A percentile compares a stretch with the other conserved stretches of the same genome.
These are phyloP conservation scores for Dictyostelium brefeldianum DNA, from an alignment of 78 protist genomes.

Conservation along the genomic window DNA sequence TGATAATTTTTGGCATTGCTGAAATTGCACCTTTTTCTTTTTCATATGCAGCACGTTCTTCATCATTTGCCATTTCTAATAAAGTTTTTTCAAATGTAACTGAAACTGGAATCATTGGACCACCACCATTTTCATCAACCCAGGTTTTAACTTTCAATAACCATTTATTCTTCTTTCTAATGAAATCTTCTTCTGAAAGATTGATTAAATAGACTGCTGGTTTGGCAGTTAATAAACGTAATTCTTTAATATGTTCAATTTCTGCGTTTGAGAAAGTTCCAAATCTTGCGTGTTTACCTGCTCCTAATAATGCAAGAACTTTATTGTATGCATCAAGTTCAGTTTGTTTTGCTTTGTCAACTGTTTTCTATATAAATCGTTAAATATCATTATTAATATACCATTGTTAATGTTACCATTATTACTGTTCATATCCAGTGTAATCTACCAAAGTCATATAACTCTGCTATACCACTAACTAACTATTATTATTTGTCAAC, in stretches of 20 bases:
- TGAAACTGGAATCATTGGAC: slow-evolving; percentile 93
- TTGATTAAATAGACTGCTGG: slow-evolving; percentile 97
- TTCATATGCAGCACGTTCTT: slow-evolving; percentile 45
- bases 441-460: too few relatives aligned
- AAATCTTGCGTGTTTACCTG: slow-evolving; percentile 79
- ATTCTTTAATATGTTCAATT: slow-evolving; percentile 89
- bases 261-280: slow-evolving; percentile 51
- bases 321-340: slow-evolving; percentile 53
- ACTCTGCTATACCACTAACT: too few relatives aligned
- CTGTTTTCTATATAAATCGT: slow-evolving; percentile 39
- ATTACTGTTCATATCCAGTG: too few relatives aligned
- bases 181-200: slow-evolving; percentile 91
- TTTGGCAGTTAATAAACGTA: slow-evolving; percentile 95
- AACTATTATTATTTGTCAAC: too few relatives aligned
- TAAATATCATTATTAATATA: neutral
- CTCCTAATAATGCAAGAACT: slow-evolving; percentile 13
- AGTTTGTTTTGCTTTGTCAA: slow-evolving; percentile 61
- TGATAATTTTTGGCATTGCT: slow-evolving; percentile 87
- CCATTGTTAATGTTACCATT: neutral
- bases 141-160: slow-evolving; percentile 93
- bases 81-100: slow-evolving; percentile 86
- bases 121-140: slow-evolving; percentile 91
- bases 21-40: slow-evolving; percentile 27
- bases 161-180: slow-evolving; percentile 97
- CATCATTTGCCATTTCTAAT: slow-evolving; percentile 17